phyloP scores from a whole-genome alignment of 257 asterid species.

The Lantana camara region DNA sequence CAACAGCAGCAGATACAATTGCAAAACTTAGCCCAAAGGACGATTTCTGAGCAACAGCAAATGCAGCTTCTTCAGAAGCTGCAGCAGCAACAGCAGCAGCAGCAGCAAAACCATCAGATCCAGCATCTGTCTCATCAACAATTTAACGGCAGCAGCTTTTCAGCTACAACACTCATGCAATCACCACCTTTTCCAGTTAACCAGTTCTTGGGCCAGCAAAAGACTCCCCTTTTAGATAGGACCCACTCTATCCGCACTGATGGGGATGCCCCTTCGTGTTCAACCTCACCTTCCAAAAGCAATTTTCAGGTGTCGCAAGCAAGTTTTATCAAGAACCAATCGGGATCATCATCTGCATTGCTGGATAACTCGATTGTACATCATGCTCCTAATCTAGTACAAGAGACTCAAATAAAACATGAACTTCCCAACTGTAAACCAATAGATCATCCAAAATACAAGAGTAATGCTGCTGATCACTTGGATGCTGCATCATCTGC shows the following conservation, averaged over 20 bases:
- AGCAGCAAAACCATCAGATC: slow-evolving; percentile 60
- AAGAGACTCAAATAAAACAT: slow-evolving; percentile 56
- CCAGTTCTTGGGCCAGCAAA: slow-evolving; percentile 70
- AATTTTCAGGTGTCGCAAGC: slow-evolving; percentile 54
- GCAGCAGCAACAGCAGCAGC: slow-evolving; percentile 72
- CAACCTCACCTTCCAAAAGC: slow-evolving; percentile 77
- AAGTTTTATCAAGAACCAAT: slow-evolving; percentile 63
- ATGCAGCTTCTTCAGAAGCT: slow-evolving; percentile 56
- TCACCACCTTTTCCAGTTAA: slow-evolving; percentile 61
- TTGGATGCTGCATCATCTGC: slow-evolving; percentile 86
- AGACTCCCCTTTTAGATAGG: slow-evolving; percentile 41
- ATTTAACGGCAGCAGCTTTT: slow-evolving; percentile 48
- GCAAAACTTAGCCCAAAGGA: too few relatives aligned
- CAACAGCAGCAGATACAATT: slow-evolving; percentile 22
- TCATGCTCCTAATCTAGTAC: slow-evolving; percentile 47
- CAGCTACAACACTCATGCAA: slow-evolving; percentile 53
- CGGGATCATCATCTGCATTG: slow-evolving; percentile 39
- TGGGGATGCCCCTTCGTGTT: slow-evolving; percentile 72
- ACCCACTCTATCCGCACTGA: slow-evolving; percentile 61
- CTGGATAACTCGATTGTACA: slow-evolving; percentile 55
- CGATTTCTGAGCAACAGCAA: slow-evolving; percentile 50
- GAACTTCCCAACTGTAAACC: slow-evolving; percentile 56
- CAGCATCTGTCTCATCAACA: slow-evolving; percentile 56
- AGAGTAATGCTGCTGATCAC: slow-evolving; percentile 51
- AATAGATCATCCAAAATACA: slow-evolving; percentile 58